Base-by-base conservation (phyloP, 805 yeast genomes). In the Metahyphopichia silvanorum region DNA sequence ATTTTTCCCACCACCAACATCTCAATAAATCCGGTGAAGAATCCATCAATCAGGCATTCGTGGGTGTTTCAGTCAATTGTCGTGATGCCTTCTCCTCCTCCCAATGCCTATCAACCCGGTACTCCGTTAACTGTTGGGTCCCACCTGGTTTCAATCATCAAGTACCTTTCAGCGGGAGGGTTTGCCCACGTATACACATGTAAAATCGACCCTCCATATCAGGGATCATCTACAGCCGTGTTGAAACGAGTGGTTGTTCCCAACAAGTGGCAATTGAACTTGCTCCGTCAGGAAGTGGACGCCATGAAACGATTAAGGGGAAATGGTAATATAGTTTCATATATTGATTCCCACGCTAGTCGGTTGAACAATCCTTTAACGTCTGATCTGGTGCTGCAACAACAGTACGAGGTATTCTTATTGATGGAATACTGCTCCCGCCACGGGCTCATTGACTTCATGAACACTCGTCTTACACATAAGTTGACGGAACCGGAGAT, bases 181-280 rank as follows among this genome's bases (percentile, higher is more conserved):
- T 93, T 86, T 69, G 98, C 98, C 8, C 95, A 86, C 55, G 96
- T 93, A 4, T 93, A 93, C 57, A 75, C 83, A 12, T 91, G 88
- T 39, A 72, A 72, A 29, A 77, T 84, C 13, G 68, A 73, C 17
- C 66, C 75, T 3, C 76, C 76, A 39, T 65, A 68, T 42, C 66
- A 72, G 11, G 77, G 76, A 13, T 57, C 69, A 31, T 59, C 57
- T 34, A 57, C 70, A 9, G 96, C 91, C 4, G 93, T 98, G 55
- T 68, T 93, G 49, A 93, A 93, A 59, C 74, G 98, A 42, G 98
- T 93, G n/a, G 82, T 82, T 20, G 98, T 93, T 3, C 97, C 97
- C 4, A 87, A 83, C 53, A 93, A 93, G 58, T 75, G 79, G 49
- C 84, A 83, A 32, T 69, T 93, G 53, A 86, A 85, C 47, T 74